These are phyloP conservation scores for Withania somnifera DNA, from an alignment of 305 asterid genomes.

Conservation along the genomic window DNA sequence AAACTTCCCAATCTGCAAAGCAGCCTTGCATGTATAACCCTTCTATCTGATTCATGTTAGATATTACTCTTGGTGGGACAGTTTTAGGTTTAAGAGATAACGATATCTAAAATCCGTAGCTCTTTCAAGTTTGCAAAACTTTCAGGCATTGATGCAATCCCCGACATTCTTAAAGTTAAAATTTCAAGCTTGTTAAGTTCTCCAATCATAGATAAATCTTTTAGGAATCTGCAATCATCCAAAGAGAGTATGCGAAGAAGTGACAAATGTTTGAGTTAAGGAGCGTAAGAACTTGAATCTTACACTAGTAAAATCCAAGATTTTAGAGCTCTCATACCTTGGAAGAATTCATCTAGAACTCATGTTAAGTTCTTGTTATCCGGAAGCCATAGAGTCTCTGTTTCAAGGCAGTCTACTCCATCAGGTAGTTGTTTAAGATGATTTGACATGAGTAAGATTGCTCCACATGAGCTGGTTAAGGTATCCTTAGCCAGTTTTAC, in stretches of 20 bases:
- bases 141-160: background rate
- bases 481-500: background rate
- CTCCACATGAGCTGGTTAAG: background rate
- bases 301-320: background rate
- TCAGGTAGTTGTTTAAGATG: background rate
- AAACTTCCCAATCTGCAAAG: background rate
- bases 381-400: background rate
- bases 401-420: background rate
- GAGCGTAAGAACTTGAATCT: background rate
- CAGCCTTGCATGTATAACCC: background rate
- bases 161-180: background rate
- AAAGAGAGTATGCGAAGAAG: background rate
- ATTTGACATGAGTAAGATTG: background rate
- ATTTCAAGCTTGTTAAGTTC: background rate
- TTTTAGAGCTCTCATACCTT: background rate
- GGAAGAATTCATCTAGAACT: background rate
- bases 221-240: background rate
- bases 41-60: background rate
- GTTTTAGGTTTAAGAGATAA: background rate
- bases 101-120: background rate
- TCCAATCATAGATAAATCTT: background rate
- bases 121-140: background rate
- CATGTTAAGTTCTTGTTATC: background rate
- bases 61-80: background rate
- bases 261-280: background rate